These are phyloP conservation scores for Rhizoclosmatium globosum DNA, from an alignment of 192 early-diverging fungal genomes.

Conservation along the genomic window DNA sequence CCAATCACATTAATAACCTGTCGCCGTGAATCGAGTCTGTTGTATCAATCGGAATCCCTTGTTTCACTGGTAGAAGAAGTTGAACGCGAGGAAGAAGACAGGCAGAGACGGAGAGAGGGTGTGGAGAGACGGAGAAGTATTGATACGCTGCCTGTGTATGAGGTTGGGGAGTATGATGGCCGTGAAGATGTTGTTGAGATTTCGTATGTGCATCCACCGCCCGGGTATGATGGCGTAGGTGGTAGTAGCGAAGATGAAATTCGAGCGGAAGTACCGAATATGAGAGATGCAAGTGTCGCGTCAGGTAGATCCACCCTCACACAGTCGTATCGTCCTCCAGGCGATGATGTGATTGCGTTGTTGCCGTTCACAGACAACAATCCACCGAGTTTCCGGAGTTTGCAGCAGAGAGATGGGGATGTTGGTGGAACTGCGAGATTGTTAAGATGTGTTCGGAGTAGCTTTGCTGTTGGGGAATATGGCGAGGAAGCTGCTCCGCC, in stretches of 20 bases:
- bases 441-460: too few species aligned
- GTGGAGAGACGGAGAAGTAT: conserved; percentile 8
- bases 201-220: neutral
- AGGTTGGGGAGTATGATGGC: conserved; percentile 6
- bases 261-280: neutral
- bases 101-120: conserved; percentile 10
- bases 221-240: neutral
- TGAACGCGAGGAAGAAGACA: conserved; percentile 36
- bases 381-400: conserved; percentile 16
- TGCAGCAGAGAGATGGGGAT: neutral
- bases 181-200: neutral
- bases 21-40: neutral
- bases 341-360: conserved; percentile 23
- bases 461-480: too few species aligned
- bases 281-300: neutral
- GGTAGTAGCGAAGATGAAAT: neutral
- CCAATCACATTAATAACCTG: conserved; percentile 10
- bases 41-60: conserved; percentile 20
- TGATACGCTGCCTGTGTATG: conserved; percentile 38
- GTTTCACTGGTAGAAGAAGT: conserved; percentile 33
- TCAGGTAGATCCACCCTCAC: neutral
- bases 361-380: conserved; percentile 33
- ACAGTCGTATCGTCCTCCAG: conserved; percentile 11
- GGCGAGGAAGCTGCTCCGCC: too few species aligned
- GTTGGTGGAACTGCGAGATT: neutral